phyloP scores from a whole-genome alignment of 2,329 filamentous ascomycete species.

The Waltergamsia citrina region DNA sequence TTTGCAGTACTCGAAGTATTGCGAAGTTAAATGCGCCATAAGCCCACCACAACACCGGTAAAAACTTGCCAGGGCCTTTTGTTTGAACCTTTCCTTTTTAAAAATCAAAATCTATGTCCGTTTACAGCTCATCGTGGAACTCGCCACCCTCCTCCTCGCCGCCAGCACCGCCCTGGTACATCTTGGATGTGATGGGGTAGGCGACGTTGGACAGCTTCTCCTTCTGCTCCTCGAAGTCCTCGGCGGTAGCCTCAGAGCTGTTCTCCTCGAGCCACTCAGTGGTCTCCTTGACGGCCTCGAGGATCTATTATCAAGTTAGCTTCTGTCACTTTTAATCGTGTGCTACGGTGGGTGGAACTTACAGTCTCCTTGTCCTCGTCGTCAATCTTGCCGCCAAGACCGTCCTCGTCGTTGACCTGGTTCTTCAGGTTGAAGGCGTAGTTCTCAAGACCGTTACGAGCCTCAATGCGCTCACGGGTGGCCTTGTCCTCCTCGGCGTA shows the following conservation, averaged over 20 bases:
- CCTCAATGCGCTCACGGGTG: constrained; percentile 91
- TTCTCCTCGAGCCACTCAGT: constrained; percentile 97
- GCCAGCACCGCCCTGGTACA: constrained; percentile 64
- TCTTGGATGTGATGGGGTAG: constrained; percentile 98
- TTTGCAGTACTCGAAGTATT: not conserved
- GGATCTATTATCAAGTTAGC: constrained; percentile 44
- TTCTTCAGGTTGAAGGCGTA: constrained; percentile 99
- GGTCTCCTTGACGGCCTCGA: constrained; percentile 94
- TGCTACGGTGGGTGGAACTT: constrained; percentile 27
- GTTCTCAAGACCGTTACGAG: constrained; percentile 95
- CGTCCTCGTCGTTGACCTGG: constrained; percentile 94
- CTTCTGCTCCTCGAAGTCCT: constrained; percentile 99
- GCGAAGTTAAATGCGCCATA: constrained; percentile 2
- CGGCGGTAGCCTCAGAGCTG: constrained; percentile 69
- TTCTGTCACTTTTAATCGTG: constrained; percentile 20
- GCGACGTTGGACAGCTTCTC: constrained; percentile 96
- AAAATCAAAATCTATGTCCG: constrained; percentile 17
- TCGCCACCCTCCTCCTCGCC: constrained; percentile 64
- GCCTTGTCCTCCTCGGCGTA: constrained; percentile 99
- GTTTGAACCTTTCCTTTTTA: constrained; percentile 2
- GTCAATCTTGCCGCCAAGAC: constrained; percentile 95
- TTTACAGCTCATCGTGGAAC: constrained; percentile 72
- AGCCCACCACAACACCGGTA: constrained; percentile 4
- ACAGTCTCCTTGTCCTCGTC: constrained; percentile 97
- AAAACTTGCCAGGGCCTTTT: no score